Conservation (phyloP, 2,329 filamentous ascomycete genomes). For the Cryphonectria carpinicola region DNA sequence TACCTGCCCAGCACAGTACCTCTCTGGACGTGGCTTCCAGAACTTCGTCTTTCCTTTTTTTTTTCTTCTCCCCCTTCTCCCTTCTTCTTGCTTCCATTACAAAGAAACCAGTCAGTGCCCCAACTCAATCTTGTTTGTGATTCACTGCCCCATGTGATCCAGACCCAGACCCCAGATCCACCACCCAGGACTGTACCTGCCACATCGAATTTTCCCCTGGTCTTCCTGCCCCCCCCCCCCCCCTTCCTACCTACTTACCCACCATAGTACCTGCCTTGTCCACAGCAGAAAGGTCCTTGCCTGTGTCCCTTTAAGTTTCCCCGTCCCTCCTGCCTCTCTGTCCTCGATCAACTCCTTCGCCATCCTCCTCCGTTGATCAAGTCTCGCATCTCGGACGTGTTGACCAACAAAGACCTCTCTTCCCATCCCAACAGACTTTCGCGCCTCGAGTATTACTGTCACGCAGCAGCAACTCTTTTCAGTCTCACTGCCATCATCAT, state of each 20-base stretch:
- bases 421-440: constrained; percentile 10
- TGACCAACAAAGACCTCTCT: constrained; percentile 21
- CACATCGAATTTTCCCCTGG: background rate
- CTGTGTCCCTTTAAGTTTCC: constrained; percentile 24
- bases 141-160: constrained; percentile 21
- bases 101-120: constrained; percentile 16
- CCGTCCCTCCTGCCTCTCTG: constrained; percentile 11
- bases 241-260: background rate
- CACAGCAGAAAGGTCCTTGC: constrained; percentile 3
- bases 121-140: constrained; percentile 20
- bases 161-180: constrained; percentile 16
- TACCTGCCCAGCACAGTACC: background rate
- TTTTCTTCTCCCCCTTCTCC: background rate
- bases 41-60: background rate
- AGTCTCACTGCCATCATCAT: constrained; percentile 20
- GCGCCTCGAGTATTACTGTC: constrained; percentile 23
- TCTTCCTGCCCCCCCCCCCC: constrained; percentile 14
- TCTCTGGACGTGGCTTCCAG: background rate
- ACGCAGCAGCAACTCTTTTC: constrained; percentile 20
- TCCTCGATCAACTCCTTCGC: background rate
- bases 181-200: constrained; percentile 5
- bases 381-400: constrained; percentile 18
- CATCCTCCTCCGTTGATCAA: constrained; percentile 22
- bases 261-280: background rate
- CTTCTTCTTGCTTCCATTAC: background rate